Evolutionary conservation across 495 filamentous ascomycete genomes (phyloP), one percentile per base, ranked within the genome.

Genomic region (Penicillium chermesinum): DNA sequence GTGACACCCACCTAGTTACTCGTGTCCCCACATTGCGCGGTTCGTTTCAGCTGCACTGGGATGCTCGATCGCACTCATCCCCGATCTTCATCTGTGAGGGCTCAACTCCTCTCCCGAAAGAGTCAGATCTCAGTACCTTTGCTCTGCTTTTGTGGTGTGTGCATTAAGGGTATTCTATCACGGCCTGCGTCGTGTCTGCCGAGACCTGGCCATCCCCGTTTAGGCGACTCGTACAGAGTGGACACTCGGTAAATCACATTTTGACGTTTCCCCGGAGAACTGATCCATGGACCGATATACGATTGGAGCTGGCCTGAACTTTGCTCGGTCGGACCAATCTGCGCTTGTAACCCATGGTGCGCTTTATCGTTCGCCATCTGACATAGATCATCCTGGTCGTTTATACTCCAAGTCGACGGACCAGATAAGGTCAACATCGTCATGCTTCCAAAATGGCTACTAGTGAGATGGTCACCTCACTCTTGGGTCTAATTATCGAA

Each of bases 211-310:
- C 7, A 25, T 36, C 47, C 12, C 38, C 43, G 20, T n/a, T 16
- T 40, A 44, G 44, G 45, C 44, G 37, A 46, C 52, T 49, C 18
- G 37, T 46, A 38, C 41, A 35, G 7, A 30, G 17, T 41, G 53
- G 54, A 58, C 52, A 51, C 27, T 60, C 30, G 59, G 60, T 25
- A 48, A 36, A 55, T 62, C 59, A 62, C 49, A 60, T 58, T 37
- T 14, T n/a, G n/a, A 15, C 42, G 18, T 8, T 17, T 16, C 32
- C 17, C 49, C 16, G 27, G 43, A 32, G 49, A 33, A 14, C 21
- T 46, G 48, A 46, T 19, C 38, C 39, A 15, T 16, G n/a, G 17
- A 16, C 1, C 1, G 7, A 15, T 30, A 35, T n/a, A 21, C 46
- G n/a, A 54, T 58, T 54, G 50, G 50, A 14, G 15, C 34, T 33